Percentiles rank a stretch among this genome's conserved stretches.
Conservation (phyloP, 257 asterid genomes). For the Solanum clarkiae region DNA sequence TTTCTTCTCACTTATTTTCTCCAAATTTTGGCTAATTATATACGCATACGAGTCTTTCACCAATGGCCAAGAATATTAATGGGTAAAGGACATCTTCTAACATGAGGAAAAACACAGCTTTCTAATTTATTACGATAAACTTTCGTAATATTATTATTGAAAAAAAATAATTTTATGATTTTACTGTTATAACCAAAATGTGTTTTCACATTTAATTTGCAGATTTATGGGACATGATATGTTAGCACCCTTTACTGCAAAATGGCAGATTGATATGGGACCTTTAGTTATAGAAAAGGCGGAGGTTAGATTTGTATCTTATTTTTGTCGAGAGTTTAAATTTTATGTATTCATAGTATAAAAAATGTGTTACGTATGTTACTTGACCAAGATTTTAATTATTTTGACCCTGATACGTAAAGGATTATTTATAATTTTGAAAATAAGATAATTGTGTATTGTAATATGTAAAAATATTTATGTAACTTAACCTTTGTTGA, state of each 20-base stretch:
- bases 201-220: not conserved
- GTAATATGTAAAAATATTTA: not conserved
- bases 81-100: not conserved
- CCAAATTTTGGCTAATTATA: not conserved
- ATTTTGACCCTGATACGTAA: no score
- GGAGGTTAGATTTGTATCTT: constrained; percentile 25
- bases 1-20: not conserved
- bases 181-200: not conserved
- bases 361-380: accelerated
- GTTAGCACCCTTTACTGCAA: constrained; percentile 96
- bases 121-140: not conserved
- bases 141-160: not conserved
- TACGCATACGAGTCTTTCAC: no score
- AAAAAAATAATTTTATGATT: not conserved
- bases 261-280: constrained; percentile 58
- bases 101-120: not conserved
- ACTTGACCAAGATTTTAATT: not conserved
- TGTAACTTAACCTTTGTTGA: not conserved
- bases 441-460: not conserved
- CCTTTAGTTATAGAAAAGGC: constrained; percentile 77
- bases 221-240: constrained; percentile 83
- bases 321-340: not conserved
- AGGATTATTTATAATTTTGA: not conserved
- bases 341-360: not conserved
- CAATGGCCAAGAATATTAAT: not conserved